Base-by-base conservation (phyloP, 176 grass and related monocot genomes). In the Carex pumila region DNA sequence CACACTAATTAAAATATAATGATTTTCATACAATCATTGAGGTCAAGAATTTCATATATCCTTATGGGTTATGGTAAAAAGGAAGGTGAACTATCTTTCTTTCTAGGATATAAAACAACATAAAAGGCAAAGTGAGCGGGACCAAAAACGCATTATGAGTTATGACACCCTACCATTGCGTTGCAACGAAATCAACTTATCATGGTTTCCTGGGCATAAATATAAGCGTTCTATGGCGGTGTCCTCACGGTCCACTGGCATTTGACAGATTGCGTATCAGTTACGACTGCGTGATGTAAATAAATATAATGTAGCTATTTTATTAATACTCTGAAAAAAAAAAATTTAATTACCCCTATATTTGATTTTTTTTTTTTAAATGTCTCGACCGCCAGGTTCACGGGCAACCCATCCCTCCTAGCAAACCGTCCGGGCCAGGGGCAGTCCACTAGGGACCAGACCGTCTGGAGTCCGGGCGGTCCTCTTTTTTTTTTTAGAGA, bases 111-210 rank as follows among this genome's bases (percentile, higher is more conserved):
- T 75, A 11, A 34, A 64, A 6, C 37, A 39, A 39, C 37, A 39
- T 39, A 39, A 39, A 50, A 81, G 3, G 17, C 54, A 11, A 57
- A 60, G 55, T 63, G n/a, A 79, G 13, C 13, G 57, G 78, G 78
- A 81, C 78, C 78, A 81, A 81, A 17, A 37, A 34, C 78, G 10
- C 61, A 81, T 60, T 81, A 17, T 58, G 57, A 22, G 45, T 47
- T 47, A 47, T 47, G 45, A 47, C 7, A 1, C 45, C 1, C 45
- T 47, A 47, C 45, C 45, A 47, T 47, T 9, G 45, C 8, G 45
- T 49, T 49, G 45, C 45, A 25, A 41, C 71, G 1, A 4, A 30
- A 76, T 50, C 71, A 76, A 50, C 29, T 10, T n/a, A 53, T 76
- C 52, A 21, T 76, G 3, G 49, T 62, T 62, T n/a, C 8, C n/a